Percentiles rank a stretch among this genome's conserved stretches.
These are phyloP conservation scores for Cercospora zeae-maydis DNA, from an alignment of 2,329 filamentous ascomycete genomes.

Conservation along the genomic window DNA sequence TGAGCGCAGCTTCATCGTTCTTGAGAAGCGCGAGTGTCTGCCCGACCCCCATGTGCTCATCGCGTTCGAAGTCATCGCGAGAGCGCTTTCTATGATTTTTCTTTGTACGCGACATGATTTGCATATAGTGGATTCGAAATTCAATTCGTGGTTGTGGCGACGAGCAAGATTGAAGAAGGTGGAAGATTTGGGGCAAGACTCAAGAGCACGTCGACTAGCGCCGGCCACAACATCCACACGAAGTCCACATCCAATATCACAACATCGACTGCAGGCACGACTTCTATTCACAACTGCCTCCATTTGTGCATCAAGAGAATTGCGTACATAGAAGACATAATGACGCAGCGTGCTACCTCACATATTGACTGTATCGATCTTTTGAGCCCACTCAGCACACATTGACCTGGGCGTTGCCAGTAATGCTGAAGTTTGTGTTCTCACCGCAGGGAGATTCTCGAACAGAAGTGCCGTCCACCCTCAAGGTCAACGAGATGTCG, in stretches of 20 bases:
- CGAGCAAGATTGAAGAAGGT: background rate
- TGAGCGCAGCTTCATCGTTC: slow-evolving; percentile 2
- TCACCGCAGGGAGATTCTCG: slow-evolving; percentile 54
- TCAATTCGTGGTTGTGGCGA: background rate
- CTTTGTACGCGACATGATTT: slow-evolving; percentile 8
- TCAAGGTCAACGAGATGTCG: slow-evolving; percentile 51
- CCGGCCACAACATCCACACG: background rate
- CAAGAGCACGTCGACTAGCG: background rate
- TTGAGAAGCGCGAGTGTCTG: slow-evolving; percentile 29
- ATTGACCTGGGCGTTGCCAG: slow-evolving; percentile 44
- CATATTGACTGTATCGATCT: background rate
- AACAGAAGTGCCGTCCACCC: slow-evolving; percentile 51
- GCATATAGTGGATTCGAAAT: background rate
- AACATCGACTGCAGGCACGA: background rate
- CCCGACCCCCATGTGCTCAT: slow-evolving; percentile 27
- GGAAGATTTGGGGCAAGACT: background rate
- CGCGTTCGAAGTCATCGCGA: slow-evolving; percentile 27
- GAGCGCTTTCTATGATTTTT: slow-evolving; percentile 26
- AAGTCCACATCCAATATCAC: background rate
- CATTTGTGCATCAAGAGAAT: background rate
- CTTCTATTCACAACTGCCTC: background rate
- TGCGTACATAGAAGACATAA: too few relatives aligned
- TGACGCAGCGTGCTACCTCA: background rate
- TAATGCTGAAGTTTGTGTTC: slow-evolving; percentile 51
- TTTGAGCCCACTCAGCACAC: slow-evolving; percentile 39